These are phyloP conservation scores for Chimonanthus praecox DNA, from an alignment of 164 flowering plant genomes.

Conservation along the genomic window DNA sequence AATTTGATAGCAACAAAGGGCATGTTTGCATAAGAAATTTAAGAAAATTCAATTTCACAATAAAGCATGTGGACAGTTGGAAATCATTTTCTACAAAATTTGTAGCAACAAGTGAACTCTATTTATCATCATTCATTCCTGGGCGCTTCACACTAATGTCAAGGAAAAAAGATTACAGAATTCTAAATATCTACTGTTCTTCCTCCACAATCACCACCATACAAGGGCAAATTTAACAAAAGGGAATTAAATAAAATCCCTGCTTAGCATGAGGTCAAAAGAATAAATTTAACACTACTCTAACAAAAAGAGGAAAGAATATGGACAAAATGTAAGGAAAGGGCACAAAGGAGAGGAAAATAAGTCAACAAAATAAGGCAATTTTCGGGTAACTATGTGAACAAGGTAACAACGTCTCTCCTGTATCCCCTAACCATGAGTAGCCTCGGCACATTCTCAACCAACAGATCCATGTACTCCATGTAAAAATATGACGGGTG, in stretches of 20 bases:
- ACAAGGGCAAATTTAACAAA: background rate
- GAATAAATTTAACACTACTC: background rate
- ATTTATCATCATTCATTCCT: too few species aligned
- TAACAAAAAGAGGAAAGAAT: background rate
- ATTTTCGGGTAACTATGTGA: slow-evolving; percentile 45
- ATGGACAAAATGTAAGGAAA: background rate
- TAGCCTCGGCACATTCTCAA: slow-evolving; percentile 87
- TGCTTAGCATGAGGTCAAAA: background rate
- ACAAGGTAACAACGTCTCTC: slow-evolving; percentile 91
- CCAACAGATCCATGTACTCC: slow-evolving; percentile 97
- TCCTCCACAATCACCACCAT: background rate
- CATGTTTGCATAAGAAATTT: too few species aligned
- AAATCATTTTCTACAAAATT: too few species aligned
- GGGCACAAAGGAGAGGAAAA: too few species aligned
- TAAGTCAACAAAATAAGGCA: background rate
- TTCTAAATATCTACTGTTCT: background rate
- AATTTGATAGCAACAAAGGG: too few species aligned
- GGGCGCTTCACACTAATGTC: too few species aligned
- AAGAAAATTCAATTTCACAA: too few species aligned
- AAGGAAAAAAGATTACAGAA: too few species aligned
- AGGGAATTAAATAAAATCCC: background rate
- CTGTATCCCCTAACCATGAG: slow-evolving; percentile 92
- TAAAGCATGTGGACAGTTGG: too few species aligned
- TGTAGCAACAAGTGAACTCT: too few species aligned
- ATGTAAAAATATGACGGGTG: slow-evolving; percentile 94